Conservation (phyloP, 805 yeast genomes). For the Saturnispora silvae region DNA sequence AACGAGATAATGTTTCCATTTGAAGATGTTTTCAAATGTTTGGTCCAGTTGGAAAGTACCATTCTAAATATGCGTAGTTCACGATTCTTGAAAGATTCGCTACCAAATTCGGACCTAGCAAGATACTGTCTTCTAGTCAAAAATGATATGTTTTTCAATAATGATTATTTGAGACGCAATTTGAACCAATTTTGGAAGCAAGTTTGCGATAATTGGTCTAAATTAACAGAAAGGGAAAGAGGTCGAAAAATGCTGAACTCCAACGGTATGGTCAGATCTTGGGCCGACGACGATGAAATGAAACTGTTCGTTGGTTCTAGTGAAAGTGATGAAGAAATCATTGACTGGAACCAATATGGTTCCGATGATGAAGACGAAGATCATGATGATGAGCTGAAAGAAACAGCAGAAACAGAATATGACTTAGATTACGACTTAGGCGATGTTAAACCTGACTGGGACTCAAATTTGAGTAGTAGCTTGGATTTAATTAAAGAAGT, state of each 20-base stretch:
- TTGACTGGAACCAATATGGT: slow-evolving; percentile 6
- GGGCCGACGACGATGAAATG: slow-evolving; percentile 19
- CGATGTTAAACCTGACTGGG: neutral
- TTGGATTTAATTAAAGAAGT: slow-evolving; percentile 10
- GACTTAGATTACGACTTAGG: neutral
- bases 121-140: slow-evolving; percentile 18
- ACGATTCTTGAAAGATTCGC: slow-evolving; percentile 16
- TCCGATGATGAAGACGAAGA: neutral
- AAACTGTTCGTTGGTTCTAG: slow-evolving; percentile 15
- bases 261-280: slow-evolving; percentile 13
- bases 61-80: slow-evolving; percentile 8
- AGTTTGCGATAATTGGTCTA: slow-evolving; percentile 18
- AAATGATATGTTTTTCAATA: slow-evolving; percentile 13
- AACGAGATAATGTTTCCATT: slow-evolving; percentile 8
- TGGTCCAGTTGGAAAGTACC: slow-evolving; percentile 6
- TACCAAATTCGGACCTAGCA: slow-evolving; percentile 22
- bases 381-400: neutral
- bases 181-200: slow-evolving; percentile 21
- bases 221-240: slow-evolving; percentile 14
- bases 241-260: slow-evolving; percentile 10
- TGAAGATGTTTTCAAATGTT: slow-evolving; percentile 8
- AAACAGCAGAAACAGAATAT: too few relatives aligned
- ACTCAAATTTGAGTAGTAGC: neutral
- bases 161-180: slow-evolving; percentile 16
- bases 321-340: slow-evolving; percentile 11